These are phyloP conservation scores for Phialemonium atrogriseum DNA, from an alignment of 2,329 filamentous ascomycete genomes.

Conservation along the genomic window DNA sequence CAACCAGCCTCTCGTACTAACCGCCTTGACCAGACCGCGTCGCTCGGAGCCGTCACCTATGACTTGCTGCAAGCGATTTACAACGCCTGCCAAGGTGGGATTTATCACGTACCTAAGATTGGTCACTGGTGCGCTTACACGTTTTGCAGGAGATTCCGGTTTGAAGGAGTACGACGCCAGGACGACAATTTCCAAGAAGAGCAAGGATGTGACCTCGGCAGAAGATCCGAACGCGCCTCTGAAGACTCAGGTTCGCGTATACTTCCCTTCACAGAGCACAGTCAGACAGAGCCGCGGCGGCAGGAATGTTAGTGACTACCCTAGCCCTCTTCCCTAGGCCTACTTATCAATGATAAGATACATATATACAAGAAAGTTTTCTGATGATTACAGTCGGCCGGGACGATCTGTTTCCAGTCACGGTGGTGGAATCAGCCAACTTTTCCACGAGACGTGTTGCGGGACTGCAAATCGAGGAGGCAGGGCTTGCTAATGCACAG, in stretches of 20 bases:
- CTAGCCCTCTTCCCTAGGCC: conserved; percentile 6
- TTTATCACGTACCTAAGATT: neutral
- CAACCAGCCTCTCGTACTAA: conserved; percentile 7
- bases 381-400: conserved; percentile 45
- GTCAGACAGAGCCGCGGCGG: conserved; percentile 59
- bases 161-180: conserved; percentile 36
- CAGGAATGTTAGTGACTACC: conserved; percentile 35
- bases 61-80: conserved; percentile 54
- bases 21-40: conserved; percentile 52
- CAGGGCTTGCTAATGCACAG: conserved; percentile 76
- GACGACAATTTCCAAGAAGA: conserved; percentile 21
- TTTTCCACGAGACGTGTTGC: conserved; percentile 66
- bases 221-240: no score
- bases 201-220: conserved; percentile 15
- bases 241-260: conserved; percentile 56
- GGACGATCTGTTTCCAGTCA: conserved; percentile 72
- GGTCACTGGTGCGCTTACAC: conserved; percentile 3
- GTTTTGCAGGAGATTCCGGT: conserved; percentile 29
- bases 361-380: conserved; percentile 2
- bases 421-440: conserved; percentile 61
- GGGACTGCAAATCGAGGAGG: conserved; percentile 67
- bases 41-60: conserved; percentile 67
- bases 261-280: conserved; percentile 71
- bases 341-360: neutral
- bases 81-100: conserved; percentile 44